These are phyloP conservation scores for Caloboletus inedulis DNA, from an alignment of 1,284 basidiomycete species.

Conservation along the genomic window DNA sequence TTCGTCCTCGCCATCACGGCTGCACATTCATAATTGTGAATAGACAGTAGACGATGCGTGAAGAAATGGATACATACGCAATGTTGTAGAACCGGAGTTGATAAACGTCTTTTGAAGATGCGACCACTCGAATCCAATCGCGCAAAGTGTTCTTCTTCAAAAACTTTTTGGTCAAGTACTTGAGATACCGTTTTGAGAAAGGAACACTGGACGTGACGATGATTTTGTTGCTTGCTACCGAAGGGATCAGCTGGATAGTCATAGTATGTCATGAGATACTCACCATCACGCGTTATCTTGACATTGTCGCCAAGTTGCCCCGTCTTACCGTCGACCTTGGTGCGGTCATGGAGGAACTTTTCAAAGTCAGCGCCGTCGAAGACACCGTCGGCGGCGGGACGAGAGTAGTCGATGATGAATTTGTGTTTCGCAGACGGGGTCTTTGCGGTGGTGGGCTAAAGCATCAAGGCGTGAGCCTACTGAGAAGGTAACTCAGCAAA, in stretches of 20 bases:
- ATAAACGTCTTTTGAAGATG: slow-evolving; percentile 86
- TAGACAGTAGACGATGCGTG: background rate
- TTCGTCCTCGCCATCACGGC: slow-evolving; percentile 48
- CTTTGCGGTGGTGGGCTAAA: slow-evolving; percentile 70
- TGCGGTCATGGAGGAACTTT: slow-evolving; percentile 92
- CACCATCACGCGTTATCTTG: slow-evolving; percentile 80
- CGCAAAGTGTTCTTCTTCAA: slow-evolving; percentile 87
- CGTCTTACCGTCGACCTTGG: slow-evolving; percentile 81
- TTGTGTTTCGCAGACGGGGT: slow-evolving; percentile 74
- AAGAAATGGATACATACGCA: slow-evolving; percentile 55
- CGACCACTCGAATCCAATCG: slow-evolving; percentile 89
- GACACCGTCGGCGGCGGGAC: slow-evolving; percentile 86
- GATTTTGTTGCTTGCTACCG: slow-evolving; percentile 67
- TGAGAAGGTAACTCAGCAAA: slow-evolving; percentile 92
- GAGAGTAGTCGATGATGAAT: slow-evolving; percentile 93
- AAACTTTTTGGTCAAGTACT: slow-evolving; percentile 96
- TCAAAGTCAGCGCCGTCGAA: slow-evolving; percentile 91
- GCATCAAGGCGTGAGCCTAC: slow-evolving; percentile 68
- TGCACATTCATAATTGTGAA: slow-evolving; percentile 14
- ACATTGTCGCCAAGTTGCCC: slow-evolving; percentile 87
- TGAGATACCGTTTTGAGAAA: slow-evolving; percentile 90
- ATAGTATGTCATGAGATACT: slow-evolving; percentile 24
- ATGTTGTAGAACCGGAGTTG: slow-evolving; percentile 94
- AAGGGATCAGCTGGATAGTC: background rate
- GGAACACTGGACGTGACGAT: slow-evolving; percentile 79